Conservation (phyloP, 2,329 filamentous ascomycete species). For the Pseudogymnoascus sp. region DNA sequence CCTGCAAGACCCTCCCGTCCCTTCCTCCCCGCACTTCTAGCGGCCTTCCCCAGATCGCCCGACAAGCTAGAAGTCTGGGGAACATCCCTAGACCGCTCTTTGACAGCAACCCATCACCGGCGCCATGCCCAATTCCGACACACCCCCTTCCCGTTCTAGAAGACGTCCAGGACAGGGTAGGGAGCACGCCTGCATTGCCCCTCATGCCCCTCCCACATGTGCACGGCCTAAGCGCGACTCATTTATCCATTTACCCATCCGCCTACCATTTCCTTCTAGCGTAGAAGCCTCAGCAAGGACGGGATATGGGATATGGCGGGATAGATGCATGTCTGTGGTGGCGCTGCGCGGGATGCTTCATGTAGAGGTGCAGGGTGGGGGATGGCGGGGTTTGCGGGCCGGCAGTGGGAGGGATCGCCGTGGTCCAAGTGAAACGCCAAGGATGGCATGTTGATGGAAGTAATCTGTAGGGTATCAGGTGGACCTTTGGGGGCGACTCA, state of each 20-base stretch:
- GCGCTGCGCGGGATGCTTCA: conserved; percentile 1
- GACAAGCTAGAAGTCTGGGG: conserved; percentile 5
- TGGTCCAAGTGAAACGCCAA: conserved; percentile 7
- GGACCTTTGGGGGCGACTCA: not conserved
- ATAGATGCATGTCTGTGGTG: not conserved
- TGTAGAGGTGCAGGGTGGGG: conserved; percentile 3
- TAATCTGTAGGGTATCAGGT: conserved; percentile 10
- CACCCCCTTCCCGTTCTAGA: conserved; percentile 1
- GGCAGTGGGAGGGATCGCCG: conserved; percentile 3
- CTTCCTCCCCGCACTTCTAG: not conserved
- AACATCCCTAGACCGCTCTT: conserved; percentile 3
- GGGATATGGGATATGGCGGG: not conserved
- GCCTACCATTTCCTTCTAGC: not conserved
- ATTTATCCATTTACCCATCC: conserved; percentile 8
- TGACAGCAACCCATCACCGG: not conserved
- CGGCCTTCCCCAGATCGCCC: not conserved
- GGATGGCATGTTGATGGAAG: not conserved
- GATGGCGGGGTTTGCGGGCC: not conserved
- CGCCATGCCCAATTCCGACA: not conserved
- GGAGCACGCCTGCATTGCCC: conserved; percentile 2
- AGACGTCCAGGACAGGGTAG: conserved; percentile 1
- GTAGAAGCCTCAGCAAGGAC: not conserved
- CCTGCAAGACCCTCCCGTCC: not conserved
- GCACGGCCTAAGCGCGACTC: conserved; percentile 1
- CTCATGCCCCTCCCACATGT: conserved; percentile 1